Evolutionary conservation across 345 rosid genomes (phyloP), one percentile per base, ranked within the genome.

Genomic region (Euphorbia tirucalli): DNA sequence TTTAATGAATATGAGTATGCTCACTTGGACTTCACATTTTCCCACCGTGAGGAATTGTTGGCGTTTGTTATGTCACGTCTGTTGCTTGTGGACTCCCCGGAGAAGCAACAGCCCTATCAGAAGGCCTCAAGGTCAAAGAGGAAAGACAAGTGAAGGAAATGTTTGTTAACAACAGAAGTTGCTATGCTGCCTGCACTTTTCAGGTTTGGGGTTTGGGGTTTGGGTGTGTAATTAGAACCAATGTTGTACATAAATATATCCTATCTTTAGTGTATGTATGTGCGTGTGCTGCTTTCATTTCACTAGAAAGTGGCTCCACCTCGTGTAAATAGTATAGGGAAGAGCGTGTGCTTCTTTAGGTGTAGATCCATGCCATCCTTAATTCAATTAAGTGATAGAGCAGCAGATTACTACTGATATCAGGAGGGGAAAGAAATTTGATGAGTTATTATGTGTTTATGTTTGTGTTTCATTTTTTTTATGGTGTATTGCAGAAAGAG

Each of bases 1-100:
- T 90, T 82, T 69, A 82, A 57, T 0, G 98, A 90, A 78, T 88
- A 84, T 22, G 98, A 95, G 79, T 95, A 90, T 67, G 99, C 91
- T 21, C 99, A 92, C 82, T 80, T 92, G 78, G 99, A 95, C 83
- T 95, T 95, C 86, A 95, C 93, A 18, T 92, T 92, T 74, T 86
- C 98, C 28, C 96, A 95, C 80, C 92, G 82, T 0, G 97, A 95
- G 79, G 99, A 95, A 72, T 83, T 95, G 74, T 60, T 95, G 59
- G 81, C 88, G 7, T 92, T 87, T 14, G 96, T 95, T 63, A 82
- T 89, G 97, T 90, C 99, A 0, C 85, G 90, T 28, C 66, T 95
- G 86, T 75, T 87, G 78, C 88, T 85, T 0, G 92, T 88, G 41
- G 83, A 79, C 46, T 89, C 85, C 14, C 14, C 75, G 7, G 78